A percentile compares a stretch with the other conserved stretches of the same genome.
Conservation (phyloP, 495 filamentous ascomycete genomes). For the Physcia stellaris region DNA sequence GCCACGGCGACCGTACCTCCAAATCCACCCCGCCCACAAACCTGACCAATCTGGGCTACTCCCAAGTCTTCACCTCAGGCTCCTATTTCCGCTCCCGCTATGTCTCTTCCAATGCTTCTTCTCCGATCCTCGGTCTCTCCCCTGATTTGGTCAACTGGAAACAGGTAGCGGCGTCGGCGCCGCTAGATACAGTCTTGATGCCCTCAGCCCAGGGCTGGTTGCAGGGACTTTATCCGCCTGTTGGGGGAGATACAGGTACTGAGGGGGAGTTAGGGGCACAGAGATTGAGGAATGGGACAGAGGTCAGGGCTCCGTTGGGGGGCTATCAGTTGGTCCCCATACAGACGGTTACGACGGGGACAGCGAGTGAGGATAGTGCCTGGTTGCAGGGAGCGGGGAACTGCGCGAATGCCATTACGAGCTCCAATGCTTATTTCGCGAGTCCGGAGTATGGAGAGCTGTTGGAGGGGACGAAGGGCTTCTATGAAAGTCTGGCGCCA, state of each 20-base stretch:
- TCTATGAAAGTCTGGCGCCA: conserved; percentile 51
- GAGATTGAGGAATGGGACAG: conserved; percentile 38
- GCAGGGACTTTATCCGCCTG: conserved; percentile 50
- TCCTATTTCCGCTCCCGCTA: conserved; percentile 51
- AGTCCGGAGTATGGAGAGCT: conserved; percentile 42
- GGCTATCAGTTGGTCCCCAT: conserved; percentile 52
- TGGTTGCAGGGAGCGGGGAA: conserved; percentile 46
- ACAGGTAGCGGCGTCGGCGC: conserved; percentile 43
- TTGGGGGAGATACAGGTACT: conserved; percentile 26
- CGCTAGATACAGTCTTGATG: conserved; percentile 48
- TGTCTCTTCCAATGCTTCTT: conserved; percentile 32
- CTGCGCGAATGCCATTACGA: conserved; percentile 48
- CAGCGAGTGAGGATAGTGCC: conserved; percentile 37
- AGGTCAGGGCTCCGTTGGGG: conserved; percentile 36
- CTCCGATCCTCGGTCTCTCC: conserved; percentile 43
- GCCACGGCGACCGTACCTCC: conserved; percentile 50
- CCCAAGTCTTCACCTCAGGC: conserved; percentile 45
- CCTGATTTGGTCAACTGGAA: conserved; percentile 39
- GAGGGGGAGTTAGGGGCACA: conserved; percentile 17
- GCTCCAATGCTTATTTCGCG: conserved; percentile 60
- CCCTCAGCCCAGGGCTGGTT: conserved; percentile 43
- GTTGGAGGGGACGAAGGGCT: conserved; percentile 38
- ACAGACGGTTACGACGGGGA: conserved; percentile 23
- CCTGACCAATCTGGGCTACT: conserved; percentile 47
- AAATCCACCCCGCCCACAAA: conserved; percentile 38